Evolutionary conservation across 306 rosid genomes (phyloP), one percentile per base, ranked within the genome.

Genomic region (Cicer bijugum): DNA sequence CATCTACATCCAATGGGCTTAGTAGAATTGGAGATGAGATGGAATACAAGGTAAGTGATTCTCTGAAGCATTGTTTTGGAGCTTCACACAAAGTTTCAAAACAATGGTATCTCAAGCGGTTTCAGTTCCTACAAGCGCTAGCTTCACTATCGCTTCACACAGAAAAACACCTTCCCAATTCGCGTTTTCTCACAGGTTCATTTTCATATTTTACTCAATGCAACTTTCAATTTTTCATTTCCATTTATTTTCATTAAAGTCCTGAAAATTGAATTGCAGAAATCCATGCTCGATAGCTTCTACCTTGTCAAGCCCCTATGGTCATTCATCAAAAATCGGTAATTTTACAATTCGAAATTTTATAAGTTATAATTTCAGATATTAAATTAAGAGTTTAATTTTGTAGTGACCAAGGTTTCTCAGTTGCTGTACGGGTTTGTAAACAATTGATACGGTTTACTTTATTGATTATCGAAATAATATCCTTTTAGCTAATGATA

Each of bases 31-130:
- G 0, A 50, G 55, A 35, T 5, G 40, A n/a, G 39, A 62, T 40
- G 6, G 1, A 68, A 75, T 37, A 44, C 23, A 62, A 47, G 6
- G 8, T 4, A 28, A 8, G 1, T 4, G 12, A 52, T 28, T 40
- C 12, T 14, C 7, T 59, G 0, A 6, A 17, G 15, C 23, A 3
- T 48, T 5, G 45, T 16, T 75, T 68, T 38, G n/a, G 9, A 12
- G 55, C 14, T 55, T 56, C 80, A 59, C 66, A 33, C 33, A 5
- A 48, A 7, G 43, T 39, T 67, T 59, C 73, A 81, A 81, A 59
- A 73, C 72, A 67, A 89, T 92, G 96, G 92, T 51, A 68, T 86
- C 90, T 75, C 80, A 87, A 63, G 77, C 87, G 7, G 67, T 89
- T 65, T 84, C 94, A 20, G 73, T 85, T 6, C 80, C 91, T 16